Evolutionary conservation across 345 rosid species (phyloP).

Genomic region (Rubroshorea leprosula): DNA sequence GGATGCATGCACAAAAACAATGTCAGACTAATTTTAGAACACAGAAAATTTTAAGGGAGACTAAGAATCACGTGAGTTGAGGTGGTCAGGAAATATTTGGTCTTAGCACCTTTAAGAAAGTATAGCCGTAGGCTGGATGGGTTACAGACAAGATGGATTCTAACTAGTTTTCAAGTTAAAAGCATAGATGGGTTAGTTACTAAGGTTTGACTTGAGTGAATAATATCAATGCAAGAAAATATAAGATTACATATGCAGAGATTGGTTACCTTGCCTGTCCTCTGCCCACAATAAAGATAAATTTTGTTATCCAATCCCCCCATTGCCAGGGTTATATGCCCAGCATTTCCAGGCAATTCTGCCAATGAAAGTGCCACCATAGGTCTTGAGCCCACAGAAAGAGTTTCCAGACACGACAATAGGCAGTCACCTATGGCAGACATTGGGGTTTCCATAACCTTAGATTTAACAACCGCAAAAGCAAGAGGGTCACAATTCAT

Average conservation of each 20-base stretch:
- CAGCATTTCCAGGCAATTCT: constrained; percentile 60
- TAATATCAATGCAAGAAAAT: neutral
- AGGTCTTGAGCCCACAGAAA: constrained; percentile 66
- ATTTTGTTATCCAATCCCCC: constrained; percentile 90
- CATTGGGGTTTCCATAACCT: no score
- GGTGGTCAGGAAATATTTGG: neutral
- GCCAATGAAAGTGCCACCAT: constrained; percentile 77
- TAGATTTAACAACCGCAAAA: neutral
- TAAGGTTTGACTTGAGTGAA: neutral
- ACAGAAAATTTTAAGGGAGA: constrained; percentile 3
- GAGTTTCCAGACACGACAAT: constrained; percentile 49
- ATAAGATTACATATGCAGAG: neutral
- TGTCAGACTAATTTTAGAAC: constrained; percentile 4
- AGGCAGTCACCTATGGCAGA: constrained; percentile 54
- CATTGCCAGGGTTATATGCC: constrained; percentile 62
- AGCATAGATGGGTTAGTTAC: neutral
- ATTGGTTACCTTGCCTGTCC: constrained; percentile 61
- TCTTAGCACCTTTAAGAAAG: constrained; percentile 4
- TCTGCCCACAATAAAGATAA: constrained; percentile 66
- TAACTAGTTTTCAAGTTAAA: neutral
- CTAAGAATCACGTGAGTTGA: neutral
- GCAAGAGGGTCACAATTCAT: neutral
- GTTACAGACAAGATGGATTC: neutral
- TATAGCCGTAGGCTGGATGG: neutral
- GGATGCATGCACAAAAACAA: constrained; percentile 17